Evolutionary conservation across 2,329 filamentous ascomycete genomes (phyloP).

Genomic region (Phoma sp.): DNA sequence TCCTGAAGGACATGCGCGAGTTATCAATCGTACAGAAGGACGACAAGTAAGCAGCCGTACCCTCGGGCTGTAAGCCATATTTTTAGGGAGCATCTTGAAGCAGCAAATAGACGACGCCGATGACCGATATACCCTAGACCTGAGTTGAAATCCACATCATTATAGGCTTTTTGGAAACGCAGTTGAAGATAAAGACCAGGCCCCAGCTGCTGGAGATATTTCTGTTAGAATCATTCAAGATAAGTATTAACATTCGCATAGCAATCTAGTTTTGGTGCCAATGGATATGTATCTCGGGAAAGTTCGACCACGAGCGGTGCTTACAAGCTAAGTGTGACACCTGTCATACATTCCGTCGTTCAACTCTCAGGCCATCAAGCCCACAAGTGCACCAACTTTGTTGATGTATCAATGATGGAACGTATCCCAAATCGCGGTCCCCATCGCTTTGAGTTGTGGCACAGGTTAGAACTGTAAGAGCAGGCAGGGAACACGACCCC

Average conservation of each 20-base stretch:
- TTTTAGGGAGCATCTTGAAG: not conserved
- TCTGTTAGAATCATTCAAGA: not conserved
- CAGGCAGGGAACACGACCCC: not conserved
- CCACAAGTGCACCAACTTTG: no score
- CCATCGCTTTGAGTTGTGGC: not conserved
- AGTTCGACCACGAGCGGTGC: not conserved
- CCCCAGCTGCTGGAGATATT: not conserved
- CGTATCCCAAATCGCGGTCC: not conserved
- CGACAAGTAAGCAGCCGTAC: not conserved
- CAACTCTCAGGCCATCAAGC: not conserved
- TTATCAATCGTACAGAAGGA: not conserved
- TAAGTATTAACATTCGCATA: no score
- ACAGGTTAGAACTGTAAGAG: not conserved
- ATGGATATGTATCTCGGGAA: no score
- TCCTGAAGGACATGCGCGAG: conserved; percentile 1
- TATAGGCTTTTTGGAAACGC: not conserved
- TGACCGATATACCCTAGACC: not conserved
- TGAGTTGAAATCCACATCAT: not conserved
- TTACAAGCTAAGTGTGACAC: not conserved
- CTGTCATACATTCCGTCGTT: not conserved
- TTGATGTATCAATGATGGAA: no score
- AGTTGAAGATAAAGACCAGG: no score
- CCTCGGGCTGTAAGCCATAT: not conserved
- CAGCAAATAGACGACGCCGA: not conserved
- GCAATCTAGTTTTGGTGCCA: no score